Conservation (phyloP, 257 asterid genomes). For the Solanum boliviense region DNA sequence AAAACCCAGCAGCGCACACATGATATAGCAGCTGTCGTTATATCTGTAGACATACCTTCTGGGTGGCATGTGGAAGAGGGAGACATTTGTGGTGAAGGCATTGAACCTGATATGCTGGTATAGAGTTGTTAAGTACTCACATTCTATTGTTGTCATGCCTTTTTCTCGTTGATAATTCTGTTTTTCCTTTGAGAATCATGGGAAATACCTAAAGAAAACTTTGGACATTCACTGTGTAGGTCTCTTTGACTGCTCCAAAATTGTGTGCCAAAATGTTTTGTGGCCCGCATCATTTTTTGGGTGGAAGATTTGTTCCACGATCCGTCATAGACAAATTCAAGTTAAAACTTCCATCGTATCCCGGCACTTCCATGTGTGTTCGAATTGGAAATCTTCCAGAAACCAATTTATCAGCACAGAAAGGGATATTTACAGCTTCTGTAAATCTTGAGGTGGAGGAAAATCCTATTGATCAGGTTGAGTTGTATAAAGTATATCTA, state of each 20-base stretch:
- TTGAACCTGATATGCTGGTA: constrained; percentile 33
- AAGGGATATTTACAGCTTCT: background rate
- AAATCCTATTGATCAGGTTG: constrained; percentile 23
- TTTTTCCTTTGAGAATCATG: background rate
- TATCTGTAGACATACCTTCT: constrained; percentile 27
- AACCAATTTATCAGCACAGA: background rate
- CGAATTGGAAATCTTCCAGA: constrained; percentile 11
- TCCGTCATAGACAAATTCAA: constrained; percentile 15
- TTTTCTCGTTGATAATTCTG: background rate
- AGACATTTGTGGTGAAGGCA: constrained; percentile 12
- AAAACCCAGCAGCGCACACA: background rate
- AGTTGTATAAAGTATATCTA: background rate
- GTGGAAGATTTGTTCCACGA: constrained; percentile 24
- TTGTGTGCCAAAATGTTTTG: constrained; percentile 21
- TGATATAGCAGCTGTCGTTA: constrained; percentile 8
- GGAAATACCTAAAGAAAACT: background rate
- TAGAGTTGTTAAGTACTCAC: background rate
- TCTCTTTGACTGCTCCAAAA: constrained; percentile 28
- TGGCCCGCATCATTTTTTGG: constrained; percentile 24
- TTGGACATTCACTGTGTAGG: background rate
- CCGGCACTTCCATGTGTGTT: constrained; percentile 22
- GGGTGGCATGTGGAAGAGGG: constrained; percentile 33
- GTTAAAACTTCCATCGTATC: constrained; percentile 21
- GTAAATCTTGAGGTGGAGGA: background rate
- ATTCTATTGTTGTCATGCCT: background rate